Percentiles rank a stretch among this genome's conserved stretches.
phyloP scores from a whole-genome alignment of 2,329 filamentous ascomycete genomes.

The Alternaria sp. region DNA sequence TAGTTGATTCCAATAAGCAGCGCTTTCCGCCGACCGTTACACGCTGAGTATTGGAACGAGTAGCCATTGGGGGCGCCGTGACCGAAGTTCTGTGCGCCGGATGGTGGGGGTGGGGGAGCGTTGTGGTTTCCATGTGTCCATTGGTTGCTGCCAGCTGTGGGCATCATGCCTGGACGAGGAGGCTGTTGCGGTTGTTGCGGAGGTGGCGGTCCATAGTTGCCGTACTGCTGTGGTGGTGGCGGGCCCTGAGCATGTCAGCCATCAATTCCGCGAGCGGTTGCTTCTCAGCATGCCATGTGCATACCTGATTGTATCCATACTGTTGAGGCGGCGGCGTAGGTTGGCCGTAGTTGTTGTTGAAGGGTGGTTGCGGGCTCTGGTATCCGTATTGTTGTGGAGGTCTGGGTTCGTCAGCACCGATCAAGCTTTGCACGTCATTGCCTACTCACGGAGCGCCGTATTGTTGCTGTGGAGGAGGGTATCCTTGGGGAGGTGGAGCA shows the following conservation, averaged over 20 bases:
- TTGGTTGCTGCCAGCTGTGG: slow-evolving; percentile 51
- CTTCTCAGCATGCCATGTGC: slow-evolving; percentile 11
- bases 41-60: slow-evolving; percentile 88
- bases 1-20: slow-evolving; percentile 96
- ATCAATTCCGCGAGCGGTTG: neutral
- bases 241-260: slow-evolving; percentile 5
- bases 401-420: slow-evolving; percentile 24
- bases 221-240: slow-evolving; percentile 22
- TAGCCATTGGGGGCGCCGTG: slow-evolving; percentile 81
- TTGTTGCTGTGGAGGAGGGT: slow-evolving; percentile 36
- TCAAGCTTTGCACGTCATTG: neutral
- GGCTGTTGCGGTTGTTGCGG: slow-evolving; percentile 30
- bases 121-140: slow-evolving; percentile 61
- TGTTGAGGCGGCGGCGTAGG: slow-evolving; percentile 52
- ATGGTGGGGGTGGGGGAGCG: slow-evolving; percentile 71
- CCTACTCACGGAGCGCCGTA: slow-evolving; percentile 41
- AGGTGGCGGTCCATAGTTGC: slow-evolving; percentile 24
- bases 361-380: slow-evolving; percentile 48
- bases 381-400: slow-evolving; percentile 49
- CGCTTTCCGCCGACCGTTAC: slow-evolving; percentile 86
- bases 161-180: slow-evolving; percentile 58
- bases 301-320: slow-evolving; percentile 52
- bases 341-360: slow-evolving; percentile 48
- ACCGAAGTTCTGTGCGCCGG: slow-evolving; percentile 59
- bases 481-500: slow-evolving; percentile 38